Conservation (phyloP, 805 yeast genomes). For the Nakazawaea ambrosiae region DNA sequence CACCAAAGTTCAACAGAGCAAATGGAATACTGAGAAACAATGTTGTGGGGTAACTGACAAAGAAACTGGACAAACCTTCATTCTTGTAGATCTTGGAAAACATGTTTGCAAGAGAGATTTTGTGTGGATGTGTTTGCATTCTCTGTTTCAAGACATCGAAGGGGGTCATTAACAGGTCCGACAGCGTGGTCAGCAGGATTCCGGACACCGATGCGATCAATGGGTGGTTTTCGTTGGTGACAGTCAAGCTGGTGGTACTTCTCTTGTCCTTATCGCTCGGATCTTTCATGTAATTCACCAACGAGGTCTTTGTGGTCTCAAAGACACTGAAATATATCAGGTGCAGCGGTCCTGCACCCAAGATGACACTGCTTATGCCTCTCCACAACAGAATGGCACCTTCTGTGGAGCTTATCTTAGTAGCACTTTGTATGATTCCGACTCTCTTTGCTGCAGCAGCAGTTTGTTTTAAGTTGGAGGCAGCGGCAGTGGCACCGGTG, state of each 20-base stretch:
- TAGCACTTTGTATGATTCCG: conserved; percentile 59
- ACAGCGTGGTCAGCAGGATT: conserved; percentile 83
- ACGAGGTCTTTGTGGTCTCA: conserved; percentile 64
- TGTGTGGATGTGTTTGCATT: conserved; percentile 54
- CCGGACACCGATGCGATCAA: conserved; percentile 83
- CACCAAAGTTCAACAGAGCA: conserved; percentile 89
- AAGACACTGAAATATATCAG: conserved; percentile 95
- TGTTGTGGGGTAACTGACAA: conserved; percentile 91
- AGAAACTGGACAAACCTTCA: conserved; percentile 79
- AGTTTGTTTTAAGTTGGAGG: not conserved
- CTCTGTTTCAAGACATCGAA: conserved; percentile 93
- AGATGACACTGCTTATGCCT: conserved; percentile 83
- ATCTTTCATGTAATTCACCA: conserved; percentile 29
- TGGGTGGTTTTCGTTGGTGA: conserved; percentile 68
- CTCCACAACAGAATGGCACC: conserved; percentile 89
- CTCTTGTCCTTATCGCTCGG: conserved; percentile 27
- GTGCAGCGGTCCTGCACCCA: conserved; percentile 99
- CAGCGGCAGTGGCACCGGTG: not conserved
- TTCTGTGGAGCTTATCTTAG: conserved; percentile 75
- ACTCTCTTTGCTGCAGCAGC: conserved; percentile 16
- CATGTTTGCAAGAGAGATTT: conserved; percentile 16
- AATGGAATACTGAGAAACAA: conserved; percentile 88
- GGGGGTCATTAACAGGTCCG: conserved; percentile 96
- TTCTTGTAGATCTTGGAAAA: conserved; percentile 34
- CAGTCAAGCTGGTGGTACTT: conserved; percentile 26